phyloP scores from a whole-genome alignment of 306 rosid genomes.

The Prinsepia uniflora region DNA sequence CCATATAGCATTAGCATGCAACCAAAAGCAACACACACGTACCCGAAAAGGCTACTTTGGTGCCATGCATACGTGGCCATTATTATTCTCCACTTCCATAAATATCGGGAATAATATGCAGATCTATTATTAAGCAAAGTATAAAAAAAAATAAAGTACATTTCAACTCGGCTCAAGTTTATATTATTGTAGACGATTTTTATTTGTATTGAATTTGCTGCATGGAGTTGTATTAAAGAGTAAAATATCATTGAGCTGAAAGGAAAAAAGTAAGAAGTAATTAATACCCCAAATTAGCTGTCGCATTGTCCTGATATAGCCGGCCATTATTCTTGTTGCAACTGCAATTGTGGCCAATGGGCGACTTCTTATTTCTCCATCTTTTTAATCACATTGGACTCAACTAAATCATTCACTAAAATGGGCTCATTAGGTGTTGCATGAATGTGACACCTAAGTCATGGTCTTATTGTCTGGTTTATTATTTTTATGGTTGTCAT shows the following conservation, averaged over 20 bases:
- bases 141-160: too few relatives aligned
- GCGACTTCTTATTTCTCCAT: neutral
- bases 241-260: neutral
- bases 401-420: conserved; percentile 6
- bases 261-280: too few relatives aligned
- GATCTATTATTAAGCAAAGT: too few relatives aligned
- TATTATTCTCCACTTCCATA: too few relatives aligned
- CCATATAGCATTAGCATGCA: neutral
- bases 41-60: conserved; percentile 4
- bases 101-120: too few relatives aligned
- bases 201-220: too few relatives aligned
- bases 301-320: conserved; percentile 5
- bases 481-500: neutral
- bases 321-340: conserved; percentile 18
- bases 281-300: neutral
- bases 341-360: neutral
- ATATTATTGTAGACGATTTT: too few relatives aligned
- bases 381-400: conserved; percentile 1
- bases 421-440: conserved; percentile 3
- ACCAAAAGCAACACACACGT: neutral
- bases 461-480: neutral
- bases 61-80: neutral
- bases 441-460: neutral
- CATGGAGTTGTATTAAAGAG: too few relatives aligned
- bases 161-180: too few relatives aligned